Percentiles rank a stretch among this genome's conserved stretches.
Conservation (phyloP, 345 rosid species). For the Moricandia moricandioides region DNA sequence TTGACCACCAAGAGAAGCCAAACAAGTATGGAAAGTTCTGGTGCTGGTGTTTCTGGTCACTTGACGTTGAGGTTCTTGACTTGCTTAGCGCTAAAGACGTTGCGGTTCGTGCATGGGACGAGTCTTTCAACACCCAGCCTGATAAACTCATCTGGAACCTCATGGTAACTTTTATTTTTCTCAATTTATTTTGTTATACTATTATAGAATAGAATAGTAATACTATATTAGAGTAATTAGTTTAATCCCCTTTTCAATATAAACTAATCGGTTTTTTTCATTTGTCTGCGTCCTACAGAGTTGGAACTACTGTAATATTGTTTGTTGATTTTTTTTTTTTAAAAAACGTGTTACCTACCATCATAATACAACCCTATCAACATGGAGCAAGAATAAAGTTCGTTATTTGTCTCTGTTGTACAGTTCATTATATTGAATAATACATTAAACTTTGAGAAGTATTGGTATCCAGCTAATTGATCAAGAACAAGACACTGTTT, state of each 20-base stretch:
- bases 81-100: conserved; percentile 75
- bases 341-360: conserved; percentile 35
- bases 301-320: conserved; percentile 26
- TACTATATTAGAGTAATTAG: too few relatives aligned
- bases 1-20: conserved; percentile 73
- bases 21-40: conserved; percentile 71
- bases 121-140: conserved; percentile 85
- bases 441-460: not conserved
- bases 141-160: conserved; percentile 95
- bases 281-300: conserved; percentile 30
- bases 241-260: not conserved
- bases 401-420: conserved; percentile 14
- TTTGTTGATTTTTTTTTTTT: not conserved
- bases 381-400: not conserved
- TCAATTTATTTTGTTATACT: not conserved
- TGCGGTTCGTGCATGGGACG: conserved; percentile 96
- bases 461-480: conserved; percentile 14
- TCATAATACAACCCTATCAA: conserved; percentile 9
- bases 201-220: not conserved
- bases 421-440: conserved; percentile 7
- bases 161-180: conserved; percentile 49
- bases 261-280: not conserved
- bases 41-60: conserved; percentile 99
- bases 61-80: conserved; percentile 80
- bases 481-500: not conserved